Percentiles rank a stretch among this genome's conserved stretches.
These are phyloP conservation scores for Hypoxylon rickii DNA, from an alignment of 495 filamentous ascomycete genomes.

Conservation along the genomic window DNA sequence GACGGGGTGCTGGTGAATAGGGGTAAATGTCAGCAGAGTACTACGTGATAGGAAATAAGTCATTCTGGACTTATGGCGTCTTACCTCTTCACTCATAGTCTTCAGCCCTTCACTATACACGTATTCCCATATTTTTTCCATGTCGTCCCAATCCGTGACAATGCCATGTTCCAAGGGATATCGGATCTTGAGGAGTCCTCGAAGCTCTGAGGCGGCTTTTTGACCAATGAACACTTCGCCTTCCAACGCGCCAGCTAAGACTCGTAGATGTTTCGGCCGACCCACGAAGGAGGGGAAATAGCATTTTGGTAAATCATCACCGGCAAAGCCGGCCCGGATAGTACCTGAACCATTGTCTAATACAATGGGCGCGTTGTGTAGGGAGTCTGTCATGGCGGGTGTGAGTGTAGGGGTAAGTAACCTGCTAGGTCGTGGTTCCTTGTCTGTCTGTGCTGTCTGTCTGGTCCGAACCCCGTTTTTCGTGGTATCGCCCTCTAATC, in stretches of 20 bases:
- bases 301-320: conserved; percentile 93
- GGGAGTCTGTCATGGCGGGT: conserved; percentile 74
- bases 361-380: conserved; percentile 97
- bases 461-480: conserved; percentile 22
- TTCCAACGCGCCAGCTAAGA: conserved; percentile 92
- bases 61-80: conserved; percentile 27
- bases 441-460: too few relatives aligned
- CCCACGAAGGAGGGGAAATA: conserved; percentile 98
- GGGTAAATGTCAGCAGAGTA: conserved; percentile 21
- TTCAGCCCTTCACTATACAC: conserved; percentile 73
- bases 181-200: conserved; percentile 90
- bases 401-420: conserved; percentile 16
- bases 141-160: conserved; percentile 99
- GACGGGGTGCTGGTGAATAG: conserved; percentile 74
- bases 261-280: conserved; percentile 93
- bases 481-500: conserved; percentile 20
- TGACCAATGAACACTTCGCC: conserved; percentile 97
- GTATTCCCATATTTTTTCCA: conserved; percentile 97
- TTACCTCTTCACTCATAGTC: conserved; percentile 91
- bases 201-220: conserved; percentile 83
- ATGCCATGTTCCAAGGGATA: conserved; percentile 98
- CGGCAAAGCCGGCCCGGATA: conserved; percentile 95
- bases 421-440: not conserved
- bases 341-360: conserved; percentile 99
- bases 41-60: not conserved